Conservation (phyloP, 192 early-diverging fungal genomes). For the Podila verticillata region DNA sequence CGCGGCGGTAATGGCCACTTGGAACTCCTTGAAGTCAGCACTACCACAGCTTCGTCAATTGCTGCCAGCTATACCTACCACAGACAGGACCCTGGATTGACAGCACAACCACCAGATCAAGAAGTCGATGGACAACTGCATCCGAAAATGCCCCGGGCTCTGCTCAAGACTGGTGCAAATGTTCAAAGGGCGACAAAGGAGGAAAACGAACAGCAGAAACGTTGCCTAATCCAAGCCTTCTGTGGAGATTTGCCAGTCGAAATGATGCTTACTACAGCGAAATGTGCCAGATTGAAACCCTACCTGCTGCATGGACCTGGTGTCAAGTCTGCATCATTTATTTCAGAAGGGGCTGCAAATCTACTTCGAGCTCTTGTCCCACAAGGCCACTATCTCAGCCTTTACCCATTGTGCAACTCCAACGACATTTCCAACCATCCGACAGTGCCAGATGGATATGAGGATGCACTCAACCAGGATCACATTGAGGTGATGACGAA, state of each 20-base stretch:
- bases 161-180: slow-evolving; percentile 15
- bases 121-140: slow-evolving; percentile 26
- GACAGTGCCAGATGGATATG: slow-evolving; percentile 33
- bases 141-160: slow-evolving; percentile 12
- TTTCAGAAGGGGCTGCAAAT: slow-evolving; percentile 17
- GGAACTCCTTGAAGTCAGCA: background rate
- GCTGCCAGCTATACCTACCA: slow-evolving; percentile 5
- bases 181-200: slow-evolving; percentile 11
- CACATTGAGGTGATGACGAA: slow-evolving; percentile 24
- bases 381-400: slow-evolving; percentile 17
- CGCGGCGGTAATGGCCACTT: background rate
- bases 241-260: slow-evolving; percentile 5
- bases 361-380: slow-evolving; percentile 13
- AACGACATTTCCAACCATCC: slow-evolving; percentile 20
- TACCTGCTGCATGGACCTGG: slow-evolving; percentile 18
- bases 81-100: slow-evolving; percentile 8
- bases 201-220: slow-evolving; percentile 15
- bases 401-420: slow-evolving; percentile 20
- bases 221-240: slow-evolving; percentile 10
- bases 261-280: slow-evolving; percentile 14
- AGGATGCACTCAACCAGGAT: slow-evolving; percentile 25
- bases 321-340: slow-evolving; percentile 25
- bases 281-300: background rate
- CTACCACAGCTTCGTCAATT: slow-evolving; percentile 1
- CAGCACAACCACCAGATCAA: slow-evolving; percentile 9